phyloP scores from a whole-genome alignment of 2,329 filamentous ascomycete genomes.

The Aurifilum marmelostoma region DNA sequence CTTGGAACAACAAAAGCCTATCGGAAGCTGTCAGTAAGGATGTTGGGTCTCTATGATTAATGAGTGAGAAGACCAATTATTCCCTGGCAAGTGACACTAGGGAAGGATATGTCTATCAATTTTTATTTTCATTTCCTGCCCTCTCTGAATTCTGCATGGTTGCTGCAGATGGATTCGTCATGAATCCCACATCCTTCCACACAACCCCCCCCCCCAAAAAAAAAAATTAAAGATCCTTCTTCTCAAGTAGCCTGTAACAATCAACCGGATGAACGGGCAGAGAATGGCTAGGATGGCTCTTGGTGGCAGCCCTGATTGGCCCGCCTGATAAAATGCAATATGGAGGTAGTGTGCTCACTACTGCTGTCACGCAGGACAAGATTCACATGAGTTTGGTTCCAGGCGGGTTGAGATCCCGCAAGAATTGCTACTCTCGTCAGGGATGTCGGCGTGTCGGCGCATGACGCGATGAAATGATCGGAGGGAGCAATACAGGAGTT shows the following conservation, averaged over 20 bases:
- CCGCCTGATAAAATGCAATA: neutral
- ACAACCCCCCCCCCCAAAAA: too few relatives aligned
- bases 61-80: neutral
- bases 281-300: neutral
- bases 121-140: neutral
- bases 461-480: slow-evolving; percentile 16
- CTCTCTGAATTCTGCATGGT: neutral
- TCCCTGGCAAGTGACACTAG: neutral
- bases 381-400: neutral
- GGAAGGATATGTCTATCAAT: too few relatives aligned
- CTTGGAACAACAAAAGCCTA: slow-evolving; percentile 4
- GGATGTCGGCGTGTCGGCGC: slow-evolving; percentile 22
- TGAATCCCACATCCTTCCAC: too few relatives aligned
- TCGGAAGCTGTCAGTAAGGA: too few relatives aligned
- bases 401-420: slow-evolving; percentile 10
- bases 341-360: neutral
- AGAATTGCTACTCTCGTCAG: neutral
- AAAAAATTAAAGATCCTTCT: too few relatives aligned
- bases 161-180: neutral
- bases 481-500: neutral
- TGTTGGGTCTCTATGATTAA: too few relatives aligned
- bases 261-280: neutral
- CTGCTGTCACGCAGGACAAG: neutral
- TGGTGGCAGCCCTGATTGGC: neutral
- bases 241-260: neutral